Conservation (phyloP, 305 asterid species). For the Rubia tinctorum region DNA sequence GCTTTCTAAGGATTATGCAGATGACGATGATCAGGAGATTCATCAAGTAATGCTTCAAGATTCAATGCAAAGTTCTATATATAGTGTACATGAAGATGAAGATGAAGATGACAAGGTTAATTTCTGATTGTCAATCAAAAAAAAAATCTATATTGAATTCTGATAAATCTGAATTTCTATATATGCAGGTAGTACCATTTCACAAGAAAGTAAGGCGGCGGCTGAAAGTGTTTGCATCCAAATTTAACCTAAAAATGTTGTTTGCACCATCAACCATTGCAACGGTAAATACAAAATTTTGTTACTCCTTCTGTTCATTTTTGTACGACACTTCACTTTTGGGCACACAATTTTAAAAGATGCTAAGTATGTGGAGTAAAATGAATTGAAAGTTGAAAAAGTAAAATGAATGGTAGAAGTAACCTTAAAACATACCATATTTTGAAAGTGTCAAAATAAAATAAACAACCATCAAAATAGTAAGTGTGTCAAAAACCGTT, state of each 20-base stretch:
- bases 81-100: neutral
- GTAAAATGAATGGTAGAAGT: no score
- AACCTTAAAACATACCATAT: no score
- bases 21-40: neutral
- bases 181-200: slow-evolving; percentile 12
- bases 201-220: slow-evolving; percentile 16
- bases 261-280: slow-evolving; percentile 40
- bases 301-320: no score
- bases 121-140: neutral
- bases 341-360: no score
- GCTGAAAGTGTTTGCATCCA: slow-evolving; percentile 17
- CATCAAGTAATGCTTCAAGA: slow-evolving; percentile 9
- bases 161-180: neutral
- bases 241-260: slow-evolving; percentile 26
- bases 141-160: neutral
- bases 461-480: no score
- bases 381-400: no score
- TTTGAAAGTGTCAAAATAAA: no score
- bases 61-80: neutral
- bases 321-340: no score
- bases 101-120: slow-evolving; percentile 8
- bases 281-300: slow-evolving; percentile 16
- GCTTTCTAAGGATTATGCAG: slow-evolving; percentile 14
- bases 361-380: no score
- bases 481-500: no score